Evolutionary conservation across 2,329 filamentous ascomycete species (phyloP).

Genomic region (Sporothrix mexicana): DNA sequence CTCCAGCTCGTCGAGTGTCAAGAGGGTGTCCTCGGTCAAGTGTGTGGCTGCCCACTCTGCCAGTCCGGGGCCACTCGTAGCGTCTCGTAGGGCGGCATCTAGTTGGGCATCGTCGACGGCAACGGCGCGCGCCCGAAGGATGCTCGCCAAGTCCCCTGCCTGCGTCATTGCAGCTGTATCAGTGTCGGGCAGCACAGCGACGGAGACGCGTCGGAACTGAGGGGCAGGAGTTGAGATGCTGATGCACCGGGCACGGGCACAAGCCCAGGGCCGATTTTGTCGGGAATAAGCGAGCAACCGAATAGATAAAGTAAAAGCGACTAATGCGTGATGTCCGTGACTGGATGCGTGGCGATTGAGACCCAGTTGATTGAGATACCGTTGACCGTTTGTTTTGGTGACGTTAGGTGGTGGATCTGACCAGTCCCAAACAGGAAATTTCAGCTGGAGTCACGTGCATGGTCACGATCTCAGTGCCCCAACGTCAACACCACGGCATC

Average conservation of each 20-base stretch:
- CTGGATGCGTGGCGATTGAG: neutral
- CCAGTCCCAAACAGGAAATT: conserved; percentile 19
- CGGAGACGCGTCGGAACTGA: conserved; percentile 14
- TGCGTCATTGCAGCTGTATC: neutral
- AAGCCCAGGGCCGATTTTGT: no score
- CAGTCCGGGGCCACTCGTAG: conserved; percentile 46
- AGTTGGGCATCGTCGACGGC: conserved; percentile 39
- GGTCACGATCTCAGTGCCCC: neutral
- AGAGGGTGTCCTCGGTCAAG: conserved; percentile 57
- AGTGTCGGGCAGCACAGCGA: neutral
- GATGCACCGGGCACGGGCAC: no score
- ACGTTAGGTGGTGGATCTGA: neutral
- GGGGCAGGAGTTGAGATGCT: neutral
- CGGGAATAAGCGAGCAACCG: no score
- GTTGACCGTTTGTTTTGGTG: conserved; percentile 20
- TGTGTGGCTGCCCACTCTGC: conserved; percentile 57
- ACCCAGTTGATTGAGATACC: neutral
- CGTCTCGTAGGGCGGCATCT: conserved; percentile 47
- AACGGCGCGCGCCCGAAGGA: conserved; percentile 33
- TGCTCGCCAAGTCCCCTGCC: conserved; percentile 25
- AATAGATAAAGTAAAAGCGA: no score
- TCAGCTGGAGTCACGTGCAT: neutral
- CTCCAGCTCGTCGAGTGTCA: conserved; percentile 60
- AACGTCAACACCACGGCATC: neutral
- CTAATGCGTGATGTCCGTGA: no score